Conservation (phyloP, 176 grass and related monocot species). For the Aegilops sharonensis region DNA sequence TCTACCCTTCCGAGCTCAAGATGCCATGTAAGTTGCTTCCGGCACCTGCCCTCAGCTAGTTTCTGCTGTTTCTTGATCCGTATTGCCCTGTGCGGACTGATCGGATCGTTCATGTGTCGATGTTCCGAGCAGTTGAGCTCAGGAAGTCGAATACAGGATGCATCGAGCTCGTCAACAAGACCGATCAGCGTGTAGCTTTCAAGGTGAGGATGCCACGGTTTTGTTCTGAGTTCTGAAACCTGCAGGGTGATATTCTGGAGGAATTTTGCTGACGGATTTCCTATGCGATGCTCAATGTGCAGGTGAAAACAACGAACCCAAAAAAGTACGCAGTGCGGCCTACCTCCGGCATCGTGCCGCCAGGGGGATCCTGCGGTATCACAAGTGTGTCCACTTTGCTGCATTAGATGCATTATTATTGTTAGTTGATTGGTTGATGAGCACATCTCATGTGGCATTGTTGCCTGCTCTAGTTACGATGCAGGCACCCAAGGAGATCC, state of each 20-base stretch:
- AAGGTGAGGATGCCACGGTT: conserved; percentile 48
- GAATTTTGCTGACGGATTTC: not conserved
- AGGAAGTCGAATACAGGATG: conserved; percentile 67
- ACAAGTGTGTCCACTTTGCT: conserved; percentile 41
- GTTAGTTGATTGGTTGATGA: not conserved
- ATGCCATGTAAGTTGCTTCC: conserved; percentile 64
- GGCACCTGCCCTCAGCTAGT: not conserved
- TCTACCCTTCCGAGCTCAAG: conserved; percentile 85
- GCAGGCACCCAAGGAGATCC: conserved; percentile 79
- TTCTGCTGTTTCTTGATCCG: conserved; percentile 28
- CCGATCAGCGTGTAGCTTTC: conserved; percentile 73
- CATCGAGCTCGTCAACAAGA: conserved; percentile 81
- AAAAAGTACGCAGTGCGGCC: conserved; percentile 84
- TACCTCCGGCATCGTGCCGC: conserved; percentile 63
- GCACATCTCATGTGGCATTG: not conserved
- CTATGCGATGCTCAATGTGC: conserved; percentile 7
- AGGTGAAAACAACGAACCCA: conserved; percentile 95
- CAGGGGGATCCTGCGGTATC: conserved; percentile 44
- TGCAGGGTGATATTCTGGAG: not conserved
- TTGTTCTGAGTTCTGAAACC: not conserved
- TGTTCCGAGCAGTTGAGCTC: conserved; percentile 57
- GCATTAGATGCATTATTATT: not conserved
- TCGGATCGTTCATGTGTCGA: conserved; percentile 3
- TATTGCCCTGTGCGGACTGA: conserved; percentile 2
- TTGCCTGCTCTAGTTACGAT: conserved; percentile 53